phyloP scores from a whole-genome alignment of 305 asterid genomes.

The Plantago lanceolata region DNA sequence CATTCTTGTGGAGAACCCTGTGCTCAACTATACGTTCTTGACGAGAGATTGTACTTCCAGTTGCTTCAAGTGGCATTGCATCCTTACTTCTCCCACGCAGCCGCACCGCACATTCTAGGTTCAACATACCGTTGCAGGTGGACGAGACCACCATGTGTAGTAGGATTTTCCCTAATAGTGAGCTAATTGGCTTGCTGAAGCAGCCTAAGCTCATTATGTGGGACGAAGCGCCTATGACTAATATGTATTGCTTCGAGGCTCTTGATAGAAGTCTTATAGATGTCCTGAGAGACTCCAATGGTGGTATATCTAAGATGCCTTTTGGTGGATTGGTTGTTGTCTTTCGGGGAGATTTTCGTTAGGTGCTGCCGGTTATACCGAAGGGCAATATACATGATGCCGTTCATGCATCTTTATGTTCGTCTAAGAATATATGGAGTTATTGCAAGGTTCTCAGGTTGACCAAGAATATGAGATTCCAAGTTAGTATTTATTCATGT shows the following conservation, averaged over 20 bases:
- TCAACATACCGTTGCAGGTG: background rate
- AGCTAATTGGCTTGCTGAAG: no score
- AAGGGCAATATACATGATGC: background rate
- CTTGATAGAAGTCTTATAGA: background rate
- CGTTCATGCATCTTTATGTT: background rate
- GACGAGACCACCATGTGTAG: background rate
- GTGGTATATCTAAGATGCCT: background rate
- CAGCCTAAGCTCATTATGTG: no score
- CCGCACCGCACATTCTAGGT: background rate
- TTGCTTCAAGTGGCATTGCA: no score
- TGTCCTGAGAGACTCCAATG: background rate
- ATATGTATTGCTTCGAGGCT: background rate
- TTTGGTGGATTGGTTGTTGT: no score
- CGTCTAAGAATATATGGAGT: background rate
- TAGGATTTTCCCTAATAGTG: background rate
- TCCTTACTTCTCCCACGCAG: background rate
- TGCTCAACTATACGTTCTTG: background rate
- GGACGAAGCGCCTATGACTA: background rate
- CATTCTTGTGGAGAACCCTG: background rate
- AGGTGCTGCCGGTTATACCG: background rate
- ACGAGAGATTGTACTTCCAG: background rate
- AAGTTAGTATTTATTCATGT: no score
- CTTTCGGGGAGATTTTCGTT: no score
- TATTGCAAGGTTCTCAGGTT: background rate
- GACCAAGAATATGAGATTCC: background rate